A percentile compares a stretch with the other conserved stretches of the same genome.
phyloP scores from a whole-genome alignment of 1,284 basidiomycete genomes.

The Fomes fomentarius region DNA sequence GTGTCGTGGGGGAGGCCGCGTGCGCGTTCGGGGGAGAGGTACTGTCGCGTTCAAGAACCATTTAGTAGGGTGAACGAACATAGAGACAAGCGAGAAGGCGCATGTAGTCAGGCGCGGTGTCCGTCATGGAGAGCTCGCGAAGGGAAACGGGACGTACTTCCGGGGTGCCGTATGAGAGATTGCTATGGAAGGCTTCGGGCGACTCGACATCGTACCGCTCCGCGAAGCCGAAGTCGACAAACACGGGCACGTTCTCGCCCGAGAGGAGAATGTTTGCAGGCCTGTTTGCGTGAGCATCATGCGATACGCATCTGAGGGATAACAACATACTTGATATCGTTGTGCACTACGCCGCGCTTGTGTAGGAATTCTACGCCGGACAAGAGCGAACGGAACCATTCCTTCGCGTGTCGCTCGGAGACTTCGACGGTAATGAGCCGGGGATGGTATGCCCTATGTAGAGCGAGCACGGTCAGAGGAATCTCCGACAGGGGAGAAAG shows the following conservation, averaged over 20 bases:
- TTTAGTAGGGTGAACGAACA: background rate
- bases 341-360: slow-evolving; percentile 86
- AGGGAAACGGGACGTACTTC: slow-evolving; percentile 55
- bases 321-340: slow-evolving; percentile 85
- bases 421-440: slow-evolving; percentile 84
- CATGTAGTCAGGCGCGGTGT: slow-evolving; percentile 5
- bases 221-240: slow-evolving; percentile 93
- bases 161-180: slow-evolving; percentile 87
- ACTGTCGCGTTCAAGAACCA: no score
- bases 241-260: slow-evolving; percentile 71
- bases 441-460: slow-evolving; percentile 72
- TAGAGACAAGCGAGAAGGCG: background rate
- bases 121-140: background rate
- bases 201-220: slow-evolving; percentile 72
- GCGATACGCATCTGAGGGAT: background rate
- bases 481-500: background rate
- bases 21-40: slow-evolving; percentile 88
- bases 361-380: slow-evolving; percentile 90
- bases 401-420: slow-evolving; percentile 72
- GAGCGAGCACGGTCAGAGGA: slow-evolving; percentile 2
- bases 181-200: slow-evolving; percentile 76
- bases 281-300: slow-evolving; percentile 39
- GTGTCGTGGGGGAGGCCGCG: slow-evolving; percentile 88
- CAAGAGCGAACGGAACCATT: slow-evolving; percentile 86
- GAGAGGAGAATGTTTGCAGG: slow-evolving; percentile 90